Base-by-base conservation (phyloP, 2,329 filamentous ascomycete genomes). In the Stagonosporopsis rhizophila region DNA sequence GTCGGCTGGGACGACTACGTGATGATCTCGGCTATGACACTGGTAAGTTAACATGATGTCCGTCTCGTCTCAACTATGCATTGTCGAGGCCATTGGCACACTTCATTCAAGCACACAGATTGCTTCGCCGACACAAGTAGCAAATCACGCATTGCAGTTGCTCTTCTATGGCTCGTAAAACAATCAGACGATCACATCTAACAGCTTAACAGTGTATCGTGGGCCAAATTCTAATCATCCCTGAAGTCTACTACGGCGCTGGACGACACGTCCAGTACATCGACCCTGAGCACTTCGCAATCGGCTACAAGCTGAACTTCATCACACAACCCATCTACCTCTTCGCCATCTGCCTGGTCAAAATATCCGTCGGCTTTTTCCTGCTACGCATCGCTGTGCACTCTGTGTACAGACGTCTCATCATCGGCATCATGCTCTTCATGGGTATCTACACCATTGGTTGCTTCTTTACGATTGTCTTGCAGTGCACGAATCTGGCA, bases 1-100 rank as follows among this genome's bases (percentile, higher is more conserved):
- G 69, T 81, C 20, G 82, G 83, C 3, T 74, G 77, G 62, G 83
- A 85, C 73, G 71, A 84, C 63, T 80, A 77, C 60, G 65, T 78
- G 4, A 82, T 83, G 66, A 46, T 77, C 0, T 54, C 67, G 2
- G 76, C 81, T 1, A 75, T 76, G 69, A 55, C 78, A 38, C 61
- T 78, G 49, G 70, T 72, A 64, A 46, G 68, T 19, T 8, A 19
- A 9, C 15, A 19, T 1, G 34, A 35, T n/a, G n/a, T 25, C 23
- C 15, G 11, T 17, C n/a, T 22, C 14, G 8, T 20, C 0, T 11
- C 4, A 14, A 5, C 37, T 20, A 14, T 38, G 9, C 19, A 22
- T 4, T 39, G 37, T 39, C 9, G 17, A 39, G 17, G 7, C 12
- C 12, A 22, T 39, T 3, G 12, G 19, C 6, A 14, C 2, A 14